Conservation (phyloP, 2,329 filamentous ascomycete genomes). For the Zasmidium angulare region DNA sequence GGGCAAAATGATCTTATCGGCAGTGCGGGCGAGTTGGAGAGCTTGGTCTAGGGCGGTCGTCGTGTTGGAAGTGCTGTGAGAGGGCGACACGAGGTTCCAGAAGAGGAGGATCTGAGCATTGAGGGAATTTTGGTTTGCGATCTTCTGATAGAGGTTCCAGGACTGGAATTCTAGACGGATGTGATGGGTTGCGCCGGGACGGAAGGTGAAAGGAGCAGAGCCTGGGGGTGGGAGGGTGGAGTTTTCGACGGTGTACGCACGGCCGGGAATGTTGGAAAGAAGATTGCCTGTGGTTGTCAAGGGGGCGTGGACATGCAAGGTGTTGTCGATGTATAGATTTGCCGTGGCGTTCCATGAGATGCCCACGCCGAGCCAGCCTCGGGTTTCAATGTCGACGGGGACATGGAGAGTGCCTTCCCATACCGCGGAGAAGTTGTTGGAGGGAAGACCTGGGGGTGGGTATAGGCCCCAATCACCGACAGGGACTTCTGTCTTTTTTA, state of each 20-base stretch:
- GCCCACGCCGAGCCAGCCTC: constrained; percentile 18
- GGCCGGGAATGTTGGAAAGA: constrained; percentile 18
- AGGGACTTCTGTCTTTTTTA: constrained; percentile 11
- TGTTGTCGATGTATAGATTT: constrained; percentile 15
- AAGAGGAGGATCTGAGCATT: constrained; percentile 19
- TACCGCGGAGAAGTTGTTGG: constrained; percentile 20
- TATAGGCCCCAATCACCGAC: constrained; percentile 18
- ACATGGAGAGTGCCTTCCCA: constrained; percentile 20
- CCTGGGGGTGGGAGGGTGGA: constrained; percentile 16
- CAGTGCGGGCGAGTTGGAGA: constrained; percentile 2
- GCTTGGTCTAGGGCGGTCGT: constrained; percentile 12
- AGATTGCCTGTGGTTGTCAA: constrained; percentile 18
- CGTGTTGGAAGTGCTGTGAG: background rate
- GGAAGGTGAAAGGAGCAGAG: constrained; percentile 14
- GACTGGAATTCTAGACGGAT: constrained; percentile 18
- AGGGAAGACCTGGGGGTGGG: constrained; percentile 17
- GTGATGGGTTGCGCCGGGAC: constrained; percentile 14
- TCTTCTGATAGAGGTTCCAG: constrained; percentile 20
- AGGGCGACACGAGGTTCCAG: constrained; percentile 19
- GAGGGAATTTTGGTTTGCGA: constrained; percentile 16
- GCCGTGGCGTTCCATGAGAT: constrained; percentile 19
- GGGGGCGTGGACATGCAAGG: constrained; percentile 14
- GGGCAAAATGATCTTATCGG: constrained; percentile 13
- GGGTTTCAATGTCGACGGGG: constrained; percentile 10
- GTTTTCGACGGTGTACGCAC: constrained; percentile 12